phyloP scores from a whole-genome alignment of 345 rosid genomes.

The Theobroma cacao region DNA sequence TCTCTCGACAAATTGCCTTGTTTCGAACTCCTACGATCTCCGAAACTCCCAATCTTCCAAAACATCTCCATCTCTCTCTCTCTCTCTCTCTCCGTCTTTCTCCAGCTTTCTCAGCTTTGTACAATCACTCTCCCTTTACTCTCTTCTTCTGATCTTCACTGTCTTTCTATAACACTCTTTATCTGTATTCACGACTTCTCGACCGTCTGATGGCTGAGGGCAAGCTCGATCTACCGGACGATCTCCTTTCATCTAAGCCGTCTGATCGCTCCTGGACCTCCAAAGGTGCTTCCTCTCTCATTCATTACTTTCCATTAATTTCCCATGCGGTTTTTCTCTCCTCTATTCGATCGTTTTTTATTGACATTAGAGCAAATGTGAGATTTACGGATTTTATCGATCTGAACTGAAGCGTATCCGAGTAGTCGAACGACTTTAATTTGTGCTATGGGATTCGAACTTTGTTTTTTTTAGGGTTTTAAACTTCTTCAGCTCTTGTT shows the following conservation, averaged over 20 bases:
- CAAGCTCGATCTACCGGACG: slow-evolving; percentile 85
- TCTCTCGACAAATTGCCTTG: neutral
- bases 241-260: slow-evolving; percentile 60
- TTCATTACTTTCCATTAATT: neutral
- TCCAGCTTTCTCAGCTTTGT: neutral
- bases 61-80: slow-evolving; percentile 1
- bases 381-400: slow-evolving; percentile 11
- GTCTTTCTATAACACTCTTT: neutral
- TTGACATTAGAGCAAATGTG: slow-evolving; percentile 1
- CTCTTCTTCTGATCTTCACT: neutral
- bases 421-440: neutral
- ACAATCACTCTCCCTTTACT: neutral
- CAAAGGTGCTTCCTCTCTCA: slow-evolving; percentile 40
- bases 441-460: neutral
- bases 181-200: neutral
- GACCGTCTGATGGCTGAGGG: slow-evolving; percentile 58
- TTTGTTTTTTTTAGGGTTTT: slow-evolving; percentile 17
- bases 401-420: slow-evolving; percentile 9
- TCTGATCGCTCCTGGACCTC: slow-evolving; percentile 49
- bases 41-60: neutral
- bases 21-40: slow-evolving; percentile 1
- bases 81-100: neutral
- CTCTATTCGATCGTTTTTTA: neutral
- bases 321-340: neutral
- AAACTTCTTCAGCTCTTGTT: neutral